These are phyloP conservation scores for Hirschioporus abietinus DNA, from an alignment of 768 basidiomycete genomes.

Conservation along the genomic window DNA sequence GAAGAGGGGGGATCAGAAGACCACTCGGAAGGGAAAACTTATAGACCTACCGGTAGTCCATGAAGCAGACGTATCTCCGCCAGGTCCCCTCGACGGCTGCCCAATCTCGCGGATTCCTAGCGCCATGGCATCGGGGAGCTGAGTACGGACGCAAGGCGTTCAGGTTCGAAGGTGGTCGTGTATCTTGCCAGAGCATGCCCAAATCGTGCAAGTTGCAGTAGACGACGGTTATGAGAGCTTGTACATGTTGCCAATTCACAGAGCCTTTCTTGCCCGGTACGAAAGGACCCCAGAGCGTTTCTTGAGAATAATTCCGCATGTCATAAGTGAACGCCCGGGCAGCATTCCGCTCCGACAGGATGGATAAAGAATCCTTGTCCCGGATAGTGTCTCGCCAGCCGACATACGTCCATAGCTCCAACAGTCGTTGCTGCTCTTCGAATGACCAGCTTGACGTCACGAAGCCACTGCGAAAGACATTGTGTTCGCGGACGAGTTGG, in stretches of 20 bases:
- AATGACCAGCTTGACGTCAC: not conserved
- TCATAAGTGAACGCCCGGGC: slow-evolving; percentile 62
- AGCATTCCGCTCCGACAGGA: slow-evolving; percentile 26
- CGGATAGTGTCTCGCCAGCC: slow-evolving; percentile 32
- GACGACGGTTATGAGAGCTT: slow-evolving; percentile 52
- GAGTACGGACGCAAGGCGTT: slow-evolving; percentile 51
- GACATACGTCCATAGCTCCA: slow-evolving; percentile 44
- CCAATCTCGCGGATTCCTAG: slow-evolving; percentile 47
- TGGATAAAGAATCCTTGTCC: slow-evolving; percentile 7
- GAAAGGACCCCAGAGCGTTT: slow-evolving; percentile 60
- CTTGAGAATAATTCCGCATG: slow-evolving; percentile 48
- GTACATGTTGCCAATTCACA: slow-evolving; percentile 62
- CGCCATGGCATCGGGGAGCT: slow-evolving; percentile 31
- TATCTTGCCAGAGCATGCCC: slow-evolving; percentile 23
- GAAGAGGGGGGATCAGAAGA: not conserved
- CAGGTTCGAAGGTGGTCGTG: slow-evolving; percentile 45
- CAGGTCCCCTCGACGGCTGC: slow-evolving; percentile 73
- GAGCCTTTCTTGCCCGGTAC: slow-evolving; percentile 22
- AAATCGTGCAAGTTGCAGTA: slow-evolving; percentile 45
- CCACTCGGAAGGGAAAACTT: not conserved
- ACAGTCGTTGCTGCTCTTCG: slow-evolving; percentile 28
- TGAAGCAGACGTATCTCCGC: slow-evolving; percentile 68
- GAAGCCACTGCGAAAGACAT: not conserved
- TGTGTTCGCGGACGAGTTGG: slow-evolving; percentile 3
- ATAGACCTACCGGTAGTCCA: slow-evolving; percentile 62